A percentile compares a stretch with the other conserved stretches of the same genome.
These are phyloP conservation scores for Brassica juncea DNA, from an alignment of 345 rosid genomes.

Conservation along the genomic window DNA sequence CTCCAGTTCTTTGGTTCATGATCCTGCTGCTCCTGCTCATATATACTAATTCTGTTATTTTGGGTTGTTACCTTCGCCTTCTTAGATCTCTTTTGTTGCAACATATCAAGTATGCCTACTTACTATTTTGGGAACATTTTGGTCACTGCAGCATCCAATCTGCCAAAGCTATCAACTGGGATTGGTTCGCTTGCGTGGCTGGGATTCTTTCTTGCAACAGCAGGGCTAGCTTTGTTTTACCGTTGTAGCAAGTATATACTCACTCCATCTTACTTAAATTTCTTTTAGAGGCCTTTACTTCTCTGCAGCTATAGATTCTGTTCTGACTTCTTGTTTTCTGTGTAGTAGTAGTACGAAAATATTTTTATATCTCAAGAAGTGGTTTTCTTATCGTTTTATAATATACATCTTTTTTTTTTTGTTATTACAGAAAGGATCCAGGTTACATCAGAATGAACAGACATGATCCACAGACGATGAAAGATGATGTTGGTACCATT, in stretches of 20 bases:
- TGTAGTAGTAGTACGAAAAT: not conserved
- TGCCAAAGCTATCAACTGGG: conserved; percentile 74
- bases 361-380: conserved; percentile 10
- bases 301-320: conserved; percentile 4
- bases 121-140: conserved; percentile 27
- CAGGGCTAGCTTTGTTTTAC: conserved; percentile 77
- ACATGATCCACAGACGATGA: conserved; percentile 77
- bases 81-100: conserved; percentile 14
- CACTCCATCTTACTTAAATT: not conserved
- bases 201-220: conserved; percentile 72
- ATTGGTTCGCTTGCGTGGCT: conserved; percentile 84
- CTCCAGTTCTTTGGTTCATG: conserved; percentile 72
- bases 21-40: conserved; percentile 64
- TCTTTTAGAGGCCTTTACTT: conserved; percentile 17
- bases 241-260: conserved; percentile 83
- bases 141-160: conserved; percentile 61
- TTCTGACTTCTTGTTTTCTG: conserved; percentile 4
- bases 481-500: conserved; percentile 76
- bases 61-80: conserved; percentile 52
- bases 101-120: conserved; percentile 16
- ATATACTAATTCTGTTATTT: conserved; percentile 71
- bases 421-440: conserved; percentile 81
- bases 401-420: not conserved
- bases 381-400: conserved; percentile 4
- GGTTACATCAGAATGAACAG: conserved; percentile 83